Percentiles rank a stretch among this genome's conserved stretches.
Conservation (phyloP, 1,139 yeast species). For the Lodderomyces parapsilosis region DNA sequence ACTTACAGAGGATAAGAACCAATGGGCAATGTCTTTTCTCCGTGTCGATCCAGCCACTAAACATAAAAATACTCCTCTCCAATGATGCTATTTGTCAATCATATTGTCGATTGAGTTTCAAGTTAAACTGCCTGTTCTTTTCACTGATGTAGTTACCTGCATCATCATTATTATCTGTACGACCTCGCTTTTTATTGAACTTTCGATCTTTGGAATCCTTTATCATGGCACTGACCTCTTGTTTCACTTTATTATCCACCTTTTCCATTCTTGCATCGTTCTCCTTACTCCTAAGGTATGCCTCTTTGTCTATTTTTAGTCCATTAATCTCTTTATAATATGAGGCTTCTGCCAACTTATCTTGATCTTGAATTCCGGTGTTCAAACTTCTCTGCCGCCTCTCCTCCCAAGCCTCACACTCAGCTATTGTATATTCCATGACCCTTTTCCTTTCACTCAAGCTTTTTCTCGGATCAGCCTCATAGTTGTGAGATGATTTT, state of each 20-base stretch:
- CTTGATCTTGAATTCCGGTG: slow-evolving; percentile 37
- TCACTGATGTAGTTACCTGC: slow-evolving; percentile 59
- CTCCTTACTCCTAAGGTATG: slow-evolving; percentile 32
- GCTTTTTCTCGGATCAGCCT: slow-evolving; percentile 6
- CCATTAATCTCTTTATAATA: slow-evolving; percentile 48
- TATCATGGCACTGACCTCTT: slow-evolving; percentile 35
- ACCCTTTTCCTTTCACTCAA: slow-evolving; percentile 2
- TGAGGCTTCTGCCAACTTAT: slow-evolving; percentile 54
- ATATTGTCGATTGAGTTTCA: slow-evolving; percentile 58
- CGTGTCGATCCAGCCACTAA: no score
- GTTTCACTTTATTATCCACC: slow-evolving; percentile 6
- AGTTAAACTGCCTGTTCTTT: slow-evolving; percentile 76
- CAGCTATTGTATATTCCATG: slow-evolving; percentile 56
- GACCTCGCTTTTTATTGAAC: slow-evolving; percentile 23
- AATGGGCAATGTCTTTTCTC: no score
- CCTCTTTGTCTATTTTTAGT: slow-evolving; percentile 39
- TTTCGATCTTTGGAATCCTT: slow-evolving; percentile 35
- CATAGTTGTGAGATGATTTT: slow-evolving; percentile 2
- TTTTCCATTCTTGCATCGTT: slow-evolving; percentile 33
- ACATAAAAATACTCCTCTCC: not conserved
- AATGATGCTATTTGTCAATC: not conserved
- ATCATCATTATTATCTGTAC: slow-evolving; percentile 33
- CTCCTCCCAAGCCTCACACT: slow-evolving; percentile 65
- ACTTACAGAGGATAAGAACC: no score
- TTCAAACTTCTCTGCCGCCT: slow-evolving; percentile 23